A percentile compares a stretch with the other conserved stretches of the same genome.
Evolutionary conservation across 2,329 filamentous ascomycete genomes (phyloP).

Genomic region (Aspergillus ruber): DNA sequence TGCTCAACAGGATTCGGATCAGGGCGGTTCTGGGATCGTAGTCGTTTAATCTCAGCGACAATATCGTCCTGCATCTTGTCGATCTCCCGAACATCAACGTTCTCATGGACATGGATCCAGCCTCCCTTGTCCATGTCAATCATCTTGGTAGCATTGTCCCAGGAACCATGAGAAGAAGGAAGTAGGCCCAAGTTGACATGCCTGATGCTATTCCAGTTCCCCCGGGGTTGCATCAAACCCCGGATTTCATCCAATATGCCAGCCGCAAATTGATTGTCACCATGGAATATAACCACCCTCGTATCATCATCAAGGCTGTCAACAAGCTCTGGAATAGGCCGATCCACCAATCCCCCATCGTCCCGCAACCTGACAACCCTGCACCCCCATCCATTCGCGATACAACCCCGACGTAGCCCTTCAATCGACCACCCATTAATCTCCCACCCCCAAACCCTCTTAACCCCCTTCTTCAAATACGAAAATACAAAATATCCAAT

Average conservation of each 20-base stretch:
- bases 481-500: constrained; percentile 92
- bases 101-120: constrained; percentile 58
- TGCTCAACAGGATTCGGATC: constrained; percentile 1
- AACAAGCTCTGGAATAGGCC: constrained; percentile 25
- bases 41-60: constrained; percentile 32
- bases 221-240: constrained; percentile 23
- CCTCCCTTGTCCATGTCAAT: constrained; percentile 44
- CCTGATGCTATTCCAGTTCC: constrained; percentile 35
- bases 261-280: constrained; percentile 57
- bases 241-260: constrained; percentile 31
- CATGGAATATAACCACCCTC: constrained; percentile 61
- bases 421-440: constrained; percentile 85
- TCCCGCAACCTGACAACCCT: constrained; percentile 45
- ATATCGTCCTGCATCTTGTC: constrained; percentile 33
- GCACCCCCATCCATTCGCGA: constrained; percentile 60
- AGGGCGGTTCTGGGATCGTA: constrained; percentile 14
- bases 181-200: constrained; percentile 57
- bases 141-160: constrained; percentile 44
- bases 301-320: constrained; percentile 36
- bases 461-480: constrained; percentile 65
- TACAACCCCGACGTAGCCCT: constrained; percentile 68
- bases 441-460: constrained; percentile 75
- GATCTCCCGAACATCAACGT: constrained; percentile 45
- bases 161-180: constrained; percentile 46
- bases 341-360: constrained; percentile 20